Evolutionary conservation across 257 asterid genomes (phyloP), one percentile per base, ranked within the genome.

Genomic region (Nicotiana obtusifolia): DNA sequence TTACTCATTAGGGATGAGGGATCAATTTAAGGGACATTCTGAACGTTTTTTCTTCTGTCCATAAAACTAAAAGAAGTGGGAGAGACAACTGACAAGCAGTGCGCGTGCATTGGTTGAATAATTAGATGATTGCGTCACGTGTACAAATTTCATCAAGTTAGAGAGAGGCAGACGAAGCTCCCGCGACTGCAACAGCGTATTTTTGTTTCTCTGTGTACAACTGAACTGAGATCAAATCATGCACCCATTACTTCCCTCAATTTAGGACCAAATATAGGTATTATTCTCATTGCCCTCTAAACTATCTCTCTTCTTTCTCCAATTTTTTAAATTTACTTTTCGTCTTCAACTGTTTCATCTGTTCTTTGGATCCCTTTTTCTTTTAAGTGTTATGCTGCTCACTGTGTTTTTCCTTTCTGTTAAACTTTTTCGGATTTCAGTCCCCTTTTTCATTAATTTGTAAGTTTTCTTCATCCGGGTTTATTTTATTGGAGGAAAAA

Each of bases 221-320:
- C 62, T 52, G 64, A 14, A 60, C 15, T 10, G 35, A 33, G 16
- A 20, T 37, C 44, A 75, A 64, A 53, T 75, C 86, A 76, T 33
- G 81, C 69, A 20, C 60, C 31, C 30, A 77, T 60, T 68, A 47
- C 31, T 64, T 78, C 80, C 85, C 16, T 6, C 20, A 26, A 78
- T 47, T 80, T 76, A 85, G 85, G 44, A 82, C 41, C 60, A 71
- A 16, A 7, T 19, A 26, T 82, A 67, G 75, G 83, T 78, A 22
- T 22, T 35, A 11, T 13, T 64, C 41, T 64, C 41, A 64, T 14
- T 64, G 20, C 73, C 22, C 44, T 30, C 44, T 15, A 64, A 28
- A 31, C 0, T 64, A 13, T 64, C 41, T 64, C 66, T 17, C 26
- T 28, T 56, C 17, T 10, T 8, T 14, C 5, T 17, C 19, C 78